phyloP scores from a whole-genome alignment of 208 protist species.

The Trypanosoma congolense region DNA sequence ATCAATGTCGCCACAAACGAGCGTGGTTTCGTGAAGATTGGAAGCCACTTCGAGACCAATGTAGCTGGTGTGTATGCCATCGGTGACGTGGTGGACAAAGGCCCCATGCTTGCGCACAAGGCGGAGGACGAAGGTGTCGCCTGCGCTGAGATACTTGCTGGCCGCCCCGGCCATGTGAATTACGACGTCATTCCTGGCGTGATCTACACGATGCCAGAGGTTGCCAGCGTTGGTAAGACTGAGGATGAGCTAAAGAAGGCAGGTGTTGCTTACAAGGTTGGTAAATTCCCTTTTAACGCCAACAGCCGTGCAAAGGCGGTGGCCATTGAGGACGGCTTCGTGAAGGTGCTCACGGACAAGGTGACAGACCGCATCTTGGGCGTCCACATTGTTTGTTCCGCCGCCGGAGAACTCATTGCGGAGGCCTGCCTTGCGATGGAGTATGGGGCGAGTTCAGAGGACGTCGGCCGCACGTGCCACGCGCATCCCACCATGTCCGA shows the following conservation, averaged over 20 bases:
- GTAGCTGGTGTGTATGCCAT: slow-evolving; percentile 97
- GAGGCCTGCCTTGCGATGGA: slow-evolving; percentile 97
- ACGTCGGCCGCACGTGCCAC: slow-evolving; percentile 98
- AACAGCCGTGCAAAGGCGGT: slow-evolving; percentile 97
- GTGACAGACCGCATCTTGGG: slow-evolving; percentile 97
- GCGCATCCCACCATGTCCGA: slow-evolving; percentile 98
- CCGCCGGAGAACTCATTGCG: slow-evolving; percentile 97
- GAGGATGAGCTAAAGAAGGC: slow-evolving; percentile 95
- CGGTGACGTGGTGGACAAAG: slow-evolving; percentile 97
- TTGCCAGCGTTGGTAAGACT: slow-evolving; percentile 97
- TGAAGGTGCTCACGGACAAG: slow-evolving; percentile 96
- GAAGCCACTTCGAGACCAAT: slow-evolving; percentile 94
- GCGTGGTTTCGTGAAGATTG: slow-evolving; percentile 91
- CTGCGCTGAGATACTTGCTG: slow-evolving; percentile 91
- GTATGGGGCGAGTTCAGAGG: slow-evolving; percentile 96
- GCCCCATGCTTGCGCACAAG: slow-evolving; percentile 99
- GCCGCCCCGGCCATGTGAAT: slow-evolving; percentile 94
- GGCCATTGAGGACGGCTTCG: slow-evolving; percentile 94
- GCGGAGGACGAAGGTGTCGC: slow-evolving; percentile 98
- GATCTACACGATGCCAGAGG: slow-evolving; percentile 99
- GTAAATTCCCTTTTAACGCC: slow-evolving; percentile 97
- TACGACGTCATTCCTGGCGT: slow-evolving; percentile 97
- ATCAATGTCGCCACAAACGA: slow-evolving; percentile 90
- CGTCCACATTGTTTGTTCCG: slow-evolving; percentile 96
- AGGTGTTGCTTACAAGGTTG: slow-evolving; percentile 93